phyloP scores from a whole-genome alignment of 345 rosid species.

The Mercurialis annua region DNA sequence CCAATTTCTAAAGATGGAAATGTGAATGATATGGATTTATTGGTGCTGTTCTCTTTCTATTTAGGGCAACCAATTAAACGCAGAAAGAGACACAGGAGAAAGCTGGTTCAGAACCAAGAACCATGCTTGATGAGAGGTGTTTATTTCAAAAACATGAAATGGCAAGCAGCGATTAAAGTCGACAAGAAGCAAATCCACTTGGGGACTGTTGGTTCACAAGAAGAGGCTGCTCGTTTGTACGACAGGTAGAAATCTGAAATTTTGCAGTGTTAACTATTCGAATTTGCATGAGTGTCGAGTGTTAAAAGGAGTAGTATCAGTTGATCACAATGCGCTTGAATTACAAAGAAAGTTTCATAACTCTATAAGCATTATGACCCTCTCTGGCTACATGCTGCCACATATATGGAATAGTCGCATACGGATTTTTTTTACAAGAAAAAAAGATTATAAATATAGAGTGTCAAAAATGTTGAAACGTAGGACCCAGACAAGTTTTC shows the following conservation, averaged over 20 bases:
- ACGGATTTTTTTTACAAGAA: no score
- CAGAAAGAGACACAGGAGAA: slow-evolving; percentile 87
- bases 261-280: slow-evolving; percentile 2
- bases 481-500: no score
- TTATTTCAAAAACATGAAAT: slow-evolving; percentile 96
- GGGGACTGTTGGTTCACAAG: slow-evolving; percentile 91
- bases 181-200: slow-evolving; percentile 95
- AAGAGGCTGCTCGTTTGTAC: slow-evolving; percentile 90
- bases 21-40: slow-evolving; percentile 2
- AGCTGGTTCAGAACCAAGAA: slow-evolving; percentile 81
- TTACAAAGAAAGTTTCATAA: not conserved
- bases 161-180: slow-evolving; percentile 99
- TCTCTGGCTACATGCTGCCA: not conserved
- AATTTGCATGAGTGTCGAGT: not conserved
- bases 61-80: slow-evolving; percentile 80
- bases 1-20: not conserved
- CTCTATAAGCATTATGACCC: not conserved
- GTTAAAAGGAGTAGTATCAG: not conserved
- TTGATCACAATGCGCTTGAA: not conserved
- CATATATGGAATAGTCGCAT: not conserved
- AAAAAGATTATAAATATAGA: no score
- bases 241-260: slow-evolving; percentile 53
- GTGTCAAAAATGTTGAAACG: no score
- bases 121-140: slow-evolving; percentile 97
- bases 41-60: slow-evolving; percentile 14